These are phyloP conservation scores for Epicoccum sorghinum DNA, from an alignment of 2,329 filamentous ascomycete species.

Conservation along the genomic window DNA sequence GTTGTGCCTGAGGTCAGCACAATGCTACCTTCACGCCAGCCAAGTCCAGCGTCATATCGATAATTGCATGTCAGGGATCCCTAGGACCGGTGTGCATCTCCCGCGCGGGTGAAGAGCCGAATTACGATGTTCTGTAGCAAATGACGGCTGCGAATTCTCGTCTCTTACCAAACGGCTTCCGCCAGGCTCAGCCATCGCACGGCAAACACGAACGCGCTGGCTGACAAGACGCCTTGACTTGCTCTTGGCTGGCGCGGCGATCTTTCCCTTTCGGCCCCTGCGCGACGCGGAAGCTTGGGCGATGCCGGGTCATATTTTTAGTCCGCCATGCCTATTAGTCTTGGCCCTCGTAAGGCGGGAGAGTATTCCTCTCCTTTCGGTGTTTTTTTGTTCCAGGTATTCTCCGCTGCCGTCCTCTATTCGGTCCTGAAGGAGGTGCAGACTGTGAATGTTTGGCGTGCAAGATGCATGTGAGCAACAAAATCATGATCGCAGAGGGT, in stretches of 20 bases:
- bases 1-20: background rate
- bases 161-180: conserved; percentile 6
- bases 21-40: conserved; percentile 10
- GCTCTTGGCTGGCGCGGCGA: conserved; percentile 17
- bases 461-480: background rate
- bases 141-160: background rate
- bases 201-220: conserved; percentile 4
- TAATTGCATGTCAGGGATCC: conserved; percentile 8
- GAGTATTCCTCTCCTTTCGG: conserved; percentile 1
- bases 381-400: background rate
- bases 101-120: conserved; percentile 5
- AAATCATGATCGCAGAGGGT: too few species aligned
- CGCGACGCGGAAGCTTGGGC: conserved; percentile 19
- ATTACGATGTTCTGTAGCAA: background rate
- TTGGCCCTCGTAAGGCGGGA: conserved; percentile 19
- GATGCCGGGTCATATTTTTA: conserved; percentile 24
- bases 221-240: conserved; percentile 9
- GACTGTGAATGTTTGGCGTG: background rate
- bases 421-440: background rate
- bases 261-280: conserved; percentile 18
- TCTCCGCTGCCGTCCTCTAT: conserved; percentile 3
- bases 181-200: conserved; percentile 6
- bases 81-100: conserved; percentile 10
- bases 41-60: conserved; percentile 7
- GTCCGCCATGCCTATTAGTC: conserved; percentile 15